These are phyloP conservation scores for Stemphylium vesicarium DNA, from an alignment of 2,329 filamentous ascomycete species.

Conservation along the genomic window DNA sequence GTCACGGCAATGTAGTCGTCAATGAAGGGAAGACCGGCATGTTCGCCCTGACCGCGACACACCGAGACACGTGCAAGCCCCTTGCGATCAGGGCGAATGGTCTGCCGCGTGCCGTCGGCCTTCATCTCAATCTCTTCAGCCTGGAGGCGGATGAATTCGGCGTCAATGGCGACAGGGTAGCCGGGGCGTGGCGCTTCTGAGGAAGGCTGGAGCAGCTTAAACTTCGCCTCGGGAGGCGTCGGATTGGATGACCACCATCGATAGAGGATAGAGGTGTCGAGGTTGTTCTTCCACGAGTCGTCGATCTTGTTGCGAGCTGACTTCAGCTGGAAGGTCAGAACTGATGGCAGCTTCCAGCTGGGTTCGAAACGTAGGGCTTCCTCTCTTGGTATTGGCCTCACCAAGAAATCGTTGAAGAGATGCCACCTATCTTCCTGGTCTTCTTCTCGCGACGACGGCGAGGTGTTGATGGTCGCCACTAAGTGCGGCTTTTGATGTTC, in stretches of 20 bases:
- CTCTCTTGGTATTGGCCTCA: conserved; percentile 76
- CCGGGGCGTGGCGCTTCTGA: conserved; percentile 72
- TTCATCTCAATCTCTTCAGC: conserved; percentile 96
- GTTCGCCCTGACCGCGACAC: conserved; percentile 76
- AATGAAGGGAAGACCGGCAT: conserved; percentile 87
- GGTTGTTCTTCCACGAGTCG: conserved; percentile 79
- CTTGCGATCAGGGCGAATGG: conserved; percentile 87
- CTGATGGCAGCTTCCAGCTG: conserved; percentile 89
- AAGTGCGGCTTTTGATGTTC: conserved; percentile 88
- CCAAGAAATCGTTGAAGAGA: conserved; percentile 95
- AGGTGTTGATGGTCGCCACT: conserved; percentile 87
- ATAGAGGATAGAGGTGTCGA: conserved; percentile 87
- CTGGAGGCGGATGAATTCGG: conserved; percentile 92
- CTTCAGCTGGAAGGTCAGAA: conserved; percentile 86
- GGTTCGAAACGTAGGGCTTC: conserved; percentile 91
- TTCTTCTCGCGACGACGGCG: conserved; percentile 67
- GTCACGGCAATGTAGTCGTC: conserved; percentile 95
- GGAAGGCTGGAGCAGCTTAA: conserved; percentile 62
- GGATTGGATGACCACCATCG: conserved; percentile 65
- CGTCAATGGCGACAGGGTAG: conserved; percentile 87
- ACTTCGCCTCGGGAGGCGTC: conserved; percentile 59
- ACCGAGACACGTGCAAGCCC: conserved; percentile 94
- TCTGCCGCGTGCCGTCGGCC: conserved; percentile 89
- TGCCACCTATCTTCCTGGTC: conserved; percentile 80
- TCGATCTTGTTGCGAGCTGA: conserved; percentile 81